A percentile compares a stretch with the other conserved stretches of the same genome.
Conservation (phyloP, 2,329 filamentous ascomycete species). For the Penicillium brevicompactum region DNA sequence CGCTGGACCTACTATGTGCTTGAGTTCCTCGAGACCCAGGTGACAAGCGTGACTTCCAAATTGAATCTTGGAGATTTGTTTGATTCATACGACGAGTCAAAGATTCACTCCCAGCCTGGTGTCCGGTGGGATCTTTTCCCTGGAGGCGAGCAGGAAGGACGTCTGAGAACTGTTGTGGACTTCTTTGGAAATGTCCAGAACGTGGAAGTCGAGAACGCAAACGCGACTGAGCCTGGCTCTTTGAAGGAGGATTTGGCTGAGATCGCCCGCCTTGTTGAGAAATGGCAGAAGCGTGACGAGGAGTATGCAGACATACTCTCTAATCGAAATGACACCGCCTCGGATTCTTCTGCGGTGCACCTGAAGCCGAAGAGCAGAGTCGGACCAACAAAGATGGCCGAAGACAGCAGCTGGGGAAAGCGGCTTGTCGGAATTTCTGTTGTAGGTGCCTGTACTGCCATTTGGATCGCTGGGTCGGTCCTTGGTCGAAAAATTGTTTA, state of each 20-base stretch:
- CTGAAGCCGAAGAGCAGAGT: slow-evolving; percentile 40
- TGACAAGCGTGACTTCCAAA: slow-evolving; percentile 82
- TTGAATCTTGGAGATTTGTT: slow-evolving; percentile 92
- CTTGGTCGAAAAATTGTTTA: slow-evolving; percentile 27
- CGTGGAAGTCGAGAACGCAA: slow-evolving; percentile 77
- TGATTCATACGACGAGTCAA: slow-evolving; percentile 90
- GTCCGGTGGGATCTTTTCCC: slow-evolving; percentile 94
- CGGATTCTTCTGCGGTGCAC: slow-evolving; percentile 21
- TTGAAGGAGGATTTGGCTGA: slow-evolving; percentile 72
- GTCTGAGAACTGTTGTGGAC: slow-evolving; percentile 83
- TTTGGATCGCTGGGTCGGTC: slow-evolving; percentile 40
- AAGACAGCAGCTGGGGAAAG: slow-evolving; percentile 67
- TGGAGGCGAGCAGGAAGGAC: slow-evolving; percentile 75
- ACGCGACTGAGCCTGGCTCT: slow-evolving; percentile 53
- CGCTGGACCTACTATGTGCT: slow-evolving; percentile 98
- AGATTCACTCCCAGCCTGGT: slow-evolving; percentile 91
- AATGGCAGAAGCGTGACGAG: slow-evolving; percentile 45
- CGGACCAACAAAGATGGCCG: slow-evolving; percentile 62
- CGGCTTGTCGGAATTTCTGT: slow-evolving; percentile 39
- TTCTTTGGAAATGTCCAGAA: slow-evolving; percentile 99
- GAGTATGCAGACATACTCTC: slow-evolving; percentile 33
- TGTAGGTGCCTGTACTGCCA: slow-evolving; percentile 37
- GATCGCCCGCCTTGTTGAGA: slow-evolving; percentile 65
- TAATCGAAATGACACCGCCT: slow-evolving; percentile 13
- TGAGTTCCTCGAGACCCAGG: slow-evolving; percentile 90